These are phyloP conservation scores for Boletus tylopilopsis DNA, from an alignment of 768 basidiomycete genomes.

Conservation along the genomic window DNA sequence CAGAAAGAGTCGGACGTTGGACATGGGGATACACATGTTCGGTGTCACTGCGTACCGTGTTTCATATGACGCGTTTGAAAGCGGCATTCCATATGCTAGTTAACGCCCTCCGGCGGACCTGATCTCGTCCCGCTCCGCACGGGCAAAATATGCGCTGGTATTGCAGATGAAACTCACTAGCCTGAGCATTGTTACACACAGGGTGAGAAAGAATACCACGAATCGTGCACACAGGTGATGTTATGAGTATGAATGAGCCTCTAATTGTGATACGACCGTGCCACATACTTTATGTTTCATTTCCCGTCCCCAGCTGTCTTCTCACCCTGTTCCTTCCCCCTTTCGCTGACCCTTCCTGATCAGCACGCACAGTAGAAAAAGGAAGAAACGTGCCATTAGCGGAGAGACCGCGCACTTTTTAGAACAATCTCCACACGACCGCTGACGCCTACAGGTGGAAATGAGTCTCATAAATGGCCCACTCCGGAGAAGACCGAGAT, in stretches of 20 bases:
- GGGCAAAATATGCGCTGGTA: background rate
- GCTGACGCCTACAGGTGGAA: background rate
- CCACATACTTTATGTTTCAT: background rate
- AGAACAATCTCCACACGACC: background rate
- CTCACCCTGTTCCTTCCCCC: background rate
- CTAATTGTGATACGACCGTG: background rate
- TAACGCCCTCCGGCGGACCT: conserved; percentile 1
- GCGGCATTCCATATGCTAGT: background rate
- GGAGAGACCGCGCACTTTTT: background rate
- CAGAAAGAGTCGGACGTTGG: background rate
- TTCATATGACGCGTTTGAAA: no score
- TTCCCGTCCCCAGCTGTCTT: background rate
- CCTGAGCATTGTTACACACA: background rate
- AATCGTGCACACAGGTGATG: background rate
- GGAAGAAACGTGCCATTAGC: background rate
- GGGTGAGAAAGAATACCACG: background rate
- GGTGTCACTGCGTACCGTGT: background rate
- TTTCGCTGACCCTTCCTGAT: conserved; percentile 10
- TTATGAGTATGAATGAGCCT: background rate
- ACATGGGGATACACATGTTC: conserved; percentile 6
- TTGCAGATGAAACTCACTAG: background rate
- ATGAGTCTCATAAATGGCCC: background rate
- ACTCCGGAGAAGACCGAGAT: conserved; percentile 15
- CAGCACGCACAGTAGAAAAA: background rate
- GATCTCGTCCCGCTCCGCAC: conserved; percentile 8